Base-by-base conservation (phyloP, 345 rosid species). In the Sonneratia caseolaris region DNA sequence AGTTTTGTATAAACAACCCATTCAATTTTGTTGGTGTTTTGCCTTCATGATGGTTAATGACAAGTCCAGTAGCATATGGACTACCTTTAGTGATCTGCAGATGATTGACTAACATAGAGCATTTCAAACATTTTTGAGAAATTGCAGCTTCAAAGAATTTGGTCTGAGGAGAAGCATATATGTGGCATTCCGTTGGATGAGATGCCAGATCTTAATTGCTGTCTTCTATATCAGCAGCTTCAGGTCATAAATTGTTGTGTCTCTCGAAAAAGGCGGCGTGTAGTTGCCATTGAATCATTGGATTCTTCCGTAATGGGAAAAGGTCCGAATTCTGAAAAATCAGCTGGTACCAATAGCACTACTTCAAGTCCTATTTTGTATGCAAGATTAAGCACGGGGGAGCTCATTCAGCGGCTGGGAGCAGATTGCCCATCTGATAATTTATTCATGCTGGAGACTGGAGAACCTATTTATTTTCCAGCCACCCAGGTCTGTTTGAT, bases 231-330 rank as follows among this genome's bases (percentile, higher is more conserved):
- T 82, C 97, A 95, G 78, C 88, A 84, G 79, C 72, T 95, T 77
- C 97, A 92, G 81, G 97, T 95, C 76, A 82, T 95, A 78, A 95
- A 95, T 78, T 86, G 97, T 66, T 95, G 99, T 76, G 78, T 95
- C 78, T 84, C 92, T 35, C 86, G 97, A 78, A 95, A 92, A 88
- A 83, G 77, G 61, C 91, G 81, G 37, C 82, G 72, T 68, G 10
- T 45, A 74, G 71, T 83, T 74, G 91, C 93, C 21, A 80, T 85
- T 9, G 89, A 87, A 83, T 86, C 89, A 68, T 79, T 92, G 80
- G 93, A 90, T 77, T 82, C 82, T 62, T 80, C 82, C 66, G 78
- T 94, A 83, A 85, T 80, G 78, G 82, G 86, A 73, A 81, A 85
- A 70, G 78, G 75, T 81, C 75, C 81, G 45, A 77, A 70, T 51